phyloP scores from a whole-genome alignment of 345 rosid genomes.

The Geranium rotundifolium region DNA sequence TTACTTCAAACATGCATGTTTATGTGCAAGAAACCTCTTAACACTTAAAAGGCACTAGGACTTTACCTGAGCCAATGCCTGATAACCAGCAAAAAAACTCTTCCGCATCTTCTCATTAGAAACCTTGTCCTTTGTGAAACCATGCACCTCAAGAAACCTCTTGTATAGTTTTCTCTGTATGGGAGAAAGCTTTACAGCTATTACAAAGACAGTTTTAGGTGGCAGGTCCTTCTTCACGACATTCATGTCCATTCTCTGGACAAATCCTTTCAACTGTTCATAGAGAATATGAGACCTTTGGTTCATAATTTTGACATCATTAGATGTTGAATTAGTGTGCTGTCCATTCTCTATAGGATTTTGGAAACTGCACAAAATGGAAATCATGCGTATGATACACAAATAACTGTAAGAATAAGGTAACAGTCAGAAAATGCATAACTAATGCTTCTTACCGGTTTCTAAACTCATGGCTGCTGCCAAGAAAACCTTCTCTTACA shows the following conservation, averaged over 20 bases:
- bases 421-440: slow-evolving; percentile 10
- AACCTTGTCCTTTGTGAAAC: slow-evolving; percentile 47
- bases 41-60: slow-evolving; percentile 5
- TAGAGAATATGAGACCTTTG: slow-evolving; percentile 97
- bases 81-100: slow-evolving; percentile 97
- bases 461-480: slow-evolving; percentile 97
- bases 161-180: slow-evolving; percentile 85
- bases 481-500: slow-evolving; percentile 99
- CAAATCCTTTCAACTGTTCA: slow-evolving; percentile 95
- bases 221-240: slow-evolving; percentile 97
- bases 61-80: slow-evolving; percentile 94
- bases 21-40: not conserved
- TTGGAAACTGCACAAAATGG: slow-evolving; percentile 62
- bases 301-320: slow-evolving; percentile 97
- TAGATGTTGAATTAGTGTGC: slow-evolving; percentile 87
- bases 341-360: slow-evolving; percentile 98
- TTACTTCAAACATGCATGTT: not conserved
- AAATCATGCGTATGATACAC: slow-evolving; percentile 10
- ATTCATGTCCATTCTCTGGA: slow-evolving; percentile 98
- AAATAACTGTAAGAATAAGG: slow-evolving; percentile 7
- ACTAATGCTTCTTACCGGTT: slow-evolving; percentile 59
- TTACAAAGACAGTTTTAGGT: slow-evolving; percentile 92
- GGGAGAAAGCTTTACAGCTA: slow-evolving; percentile 90
- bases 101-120: slow-evolving; percentile 62
- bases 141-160: slow-evolving; percentile 86